Evolutionary conservation across 306 rosid species (phyloP).

Genomic region (Biancaea sappan): DNA sequence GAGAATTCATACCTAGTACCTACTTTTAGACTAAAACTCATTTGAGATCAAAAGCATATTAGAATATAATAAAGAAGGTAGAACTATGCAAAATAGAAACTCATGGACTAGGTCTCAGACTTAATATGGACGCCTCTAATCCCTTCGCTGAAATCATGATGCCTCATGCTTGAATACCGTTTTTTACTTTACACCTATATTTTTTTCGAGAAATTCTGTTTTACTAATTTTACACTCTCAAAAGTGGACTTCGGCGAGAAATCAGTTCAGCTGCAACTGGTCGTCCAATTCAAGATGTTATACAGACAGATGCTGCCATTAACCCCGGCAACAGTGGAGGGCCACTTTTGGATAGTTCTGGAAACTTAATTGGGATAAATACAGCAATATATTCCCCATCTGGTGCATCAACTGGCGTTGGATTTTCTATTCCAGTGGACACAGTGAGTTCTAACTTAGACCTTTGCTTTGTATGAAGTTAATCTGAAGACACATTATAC

Average conservation of each 20-base stretch:
- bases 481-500: no score
- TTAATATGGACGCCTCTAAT: no score
- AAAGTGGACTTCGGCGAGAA: conserved; percentile 96
- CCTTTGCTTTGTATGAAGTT: background rate
- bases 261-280: conserved; percentile 99
- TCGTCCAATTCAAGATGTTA: conserved; percentile 97
- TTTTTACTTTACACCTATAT: no score
- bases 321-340: conserved; percentile 99
- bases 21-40: no score
- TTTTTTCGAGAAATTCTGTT: no score
- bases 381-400: conserved; percentile 98
- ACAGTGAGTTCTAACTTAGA: conserved; percentile 69
- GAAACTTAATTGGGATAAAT: conserved; percentile 92
- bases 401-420: conserved; percentile 98
- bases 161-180: no score
- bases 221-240: conserved; percentile 27
- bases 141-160: no score
- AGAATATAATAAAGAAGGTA: no score
- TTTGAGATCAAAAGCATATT: no score
- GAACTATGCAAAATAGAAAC: no score
- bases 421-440: conserved; percentile 98
- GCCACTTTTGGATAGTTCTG: conserved; percentile 96
- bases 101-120: no score
- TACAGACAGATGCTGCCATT: conserved; percentile 99
- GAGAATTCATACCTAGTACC: no score